These are phyloP conservation scores for Blastocystis sp. DNA, from an alignment of 352 stramenopile genomes.

Conservation along the genomic window DNA sequence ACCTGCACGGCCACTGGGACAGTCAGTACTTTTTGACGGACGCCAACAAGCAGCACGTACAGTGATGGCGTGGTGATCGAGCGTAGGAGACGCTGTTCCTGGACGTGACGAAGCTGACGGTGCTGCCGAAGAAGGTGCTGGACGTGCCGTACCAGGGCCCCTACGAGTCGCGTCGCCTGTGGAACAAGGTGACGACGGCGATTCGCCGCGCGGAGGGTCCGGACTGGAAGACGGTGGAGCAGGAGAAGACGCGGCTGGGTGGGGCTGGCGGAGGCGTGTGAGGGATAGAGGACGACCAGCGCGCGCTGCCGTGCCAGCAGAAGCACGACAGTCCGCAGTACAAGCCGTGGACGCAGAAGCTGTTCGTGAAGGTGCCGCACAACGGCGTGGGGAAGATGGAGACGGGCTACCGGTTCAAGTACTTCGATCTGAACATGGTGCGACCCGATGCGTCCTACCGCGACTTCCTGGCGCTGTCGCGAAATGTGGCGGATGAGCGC, in stretches of 20 bases:
- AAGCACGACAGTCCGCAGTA: conserved; percentile 19
- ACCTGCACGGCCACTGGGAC: conserved; percentile 51
- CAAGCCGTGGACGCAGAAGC: conserved; percentile 27
- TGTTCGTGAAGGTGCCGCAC: conserved; percentile 46
- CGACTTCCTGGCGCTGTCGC: conserved; percentile 47
- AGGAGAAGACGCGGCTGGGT: conserved; percentile 46
- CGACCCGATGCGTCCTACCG: conserved; percentile 5
- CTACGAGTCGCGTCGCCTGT: conserved; percentile 31
- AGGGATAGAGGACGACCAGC: conserved; percentile 35
- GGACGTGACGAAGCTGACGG: conserved; percentile 43
- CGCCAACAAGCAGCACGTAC: not conserved
- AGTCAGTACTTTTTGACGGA: conserved; percentile 6
- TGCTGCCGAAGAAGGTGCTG: conserved; percentile 49
- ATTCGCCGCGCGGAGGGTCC: conserved; percentile 35
- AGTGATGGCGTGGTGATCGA: not conserved
- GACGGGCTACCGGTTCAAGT: conserved; percentile 49
- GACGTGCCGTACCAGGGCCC: conserved; percentile 10
- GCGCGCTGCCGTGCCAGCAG: conserved; percentile 43
- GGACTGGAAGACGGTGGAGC: conserved; percentile 51
- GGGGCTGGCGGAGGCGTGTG: not conserved
- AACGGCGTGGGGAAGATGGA: conserved; percentile 27
- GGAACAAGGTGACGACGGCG: conserved; percentile 21
- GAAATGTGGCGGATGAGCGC: conserved; percentile 27
- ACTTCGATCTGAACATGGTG: conserved; percentile 41
- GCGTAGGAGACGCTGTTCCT: conserved; percentile 22